Percentiles rank a stretch among this genome's conserved stretches.
phyloP scores from a whole-genome alignment of 345 rosid genomes.

The Hibiscus mutabilis region DNA sequence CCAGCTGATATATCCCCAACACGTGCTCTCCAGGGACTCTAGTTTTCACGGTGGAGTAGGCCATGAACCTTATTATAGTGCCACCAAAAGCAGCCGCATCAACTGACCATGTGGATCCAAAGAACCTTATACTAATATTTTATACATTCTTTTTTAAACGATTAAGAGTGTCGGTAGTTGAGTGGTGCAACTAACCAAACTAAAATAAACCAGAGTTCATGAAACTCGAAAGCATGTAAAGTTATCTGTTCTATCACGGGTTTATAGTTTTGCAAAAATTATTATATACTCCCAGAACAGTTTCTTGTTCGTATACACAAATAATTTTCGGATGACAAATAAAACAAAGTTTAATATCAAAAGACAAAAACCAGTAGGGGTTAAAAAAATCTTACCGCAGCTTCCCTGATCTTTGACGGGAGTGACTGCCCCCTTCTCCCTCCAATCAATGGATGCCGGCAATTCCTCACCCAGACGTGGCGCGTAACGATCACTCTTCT shows the following conservation, averaged over 20 bases:
- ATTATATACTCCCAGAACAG: too few relatives aligned
- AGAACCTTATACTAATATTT: not conserved
- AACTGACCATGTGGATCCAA: not conserved
- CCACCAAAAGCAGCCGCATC: not conserved
- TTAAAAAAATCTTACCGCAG: slow-evolving; percentile 39
- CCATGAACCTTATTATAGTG: not conserved
- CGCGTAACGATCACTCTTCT: slow-evolving; percentile 36
- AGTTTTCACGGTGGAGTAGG: not conserved
- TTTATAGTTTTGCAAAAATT: too few relatives aligned
- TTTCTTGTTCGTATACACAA: not conserved
- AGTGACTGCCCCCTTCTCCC: slow-evolving; percentile 53
- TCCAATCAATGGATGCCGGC: slow-evolving; percentile 63
- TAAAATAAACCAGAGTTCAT: not conserved
- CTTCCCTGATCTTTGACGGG: slow-evolving; percentile 66
- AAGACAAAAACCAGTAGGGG: not conserved
- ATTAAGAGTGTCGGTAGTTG: not conserved
- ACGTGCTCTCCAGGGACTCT: not conserved
- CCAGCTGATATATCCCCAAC: not conserved
- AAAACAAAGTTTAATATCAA: not conserved
- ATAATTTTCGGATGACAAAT: not conserved
- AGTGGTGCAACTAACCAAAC: not conserved
- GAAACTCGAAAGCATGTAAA: too few relatives aligned
- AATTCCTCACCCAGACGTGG: slow-evolving; percentile 41
- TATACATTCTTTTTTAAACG: too few relatives aligned
- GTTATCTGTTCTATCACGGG: too few relatives aligned